Percentiles rank a stretch among this genome's conserved stretches.
phyloP scores from a whole-genome alignment of 805 yeast genomes.

The Candida alai region DNA sequence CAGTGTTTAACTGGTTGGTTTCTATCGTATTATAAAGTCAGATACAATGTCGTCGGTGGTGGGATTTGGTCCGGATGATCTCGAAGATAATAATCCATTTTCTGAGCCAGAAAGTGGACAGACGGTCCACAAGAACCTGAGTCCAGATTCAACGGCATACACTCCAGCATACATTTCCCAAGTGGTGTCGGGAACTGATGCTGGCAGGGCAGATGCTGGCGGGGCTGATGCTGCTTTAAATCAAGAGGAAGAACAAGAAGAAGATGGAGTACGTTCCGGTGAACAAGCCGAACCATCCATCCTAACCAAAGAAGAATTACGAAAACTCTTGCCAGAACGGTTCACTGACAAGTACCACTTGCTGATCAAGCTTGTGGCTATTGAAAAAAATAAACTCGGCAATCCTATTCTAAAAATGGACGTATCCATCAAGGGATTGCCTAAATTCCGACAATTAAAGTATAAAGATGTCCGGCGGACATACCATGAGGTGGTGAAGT shows the following conservation, averaged over 20 bases:
- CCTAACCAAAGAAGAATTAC: conserved; percentile 41
- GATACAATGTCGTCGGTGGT: not conserved
- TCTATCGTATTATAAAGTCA: too few relatives aligned
- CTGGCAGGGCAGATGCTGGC: not conserved
- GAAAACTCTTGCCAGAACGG: conserved; percentile 49
- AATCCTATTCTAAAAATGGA: conserved; percentile 81
- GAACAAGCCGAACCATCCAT: conserved; percentile 9
- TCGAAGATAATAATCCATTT: conserved; percentile 42
- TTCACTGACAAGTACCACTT: conserved; percentile 41
- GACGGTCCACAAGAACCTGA: too few relatives aligned
- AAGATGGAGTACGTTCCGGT: conserved; percentile 6
- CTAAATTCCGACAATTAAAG: conserved; percentile 65
- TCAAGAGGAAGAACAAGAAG: conserved; percentile 7
- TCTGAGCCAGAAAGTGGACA: conserved; percentile 34
- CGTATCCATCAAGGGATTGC: conserved; percentile 48
- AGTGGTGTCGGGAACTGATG: too few relatives aligned
- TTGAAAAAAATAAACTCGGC: conserved; percentile 70
- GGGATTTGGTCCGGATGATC: conserved; percentile 33
- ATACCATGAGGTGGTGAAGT: conserved; percentile 67
- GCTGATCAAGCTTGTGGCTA: conserved; percentile 53
- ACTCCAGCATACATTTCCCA: too few relatives aligned
- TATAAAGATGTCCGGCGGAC: conserved; percentile 80
- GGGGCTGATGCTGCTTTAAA: conserved; percentile 15
- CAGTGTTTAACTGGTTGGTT: too few relatives aligned
- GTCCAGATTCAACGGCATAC: too few relatives aligned